These are phyloP conservation scores for Cudoniella acicularis DNA, from an alignment of 495 filamentous ascomycete species.

Conservation along the genomic window DNA sequence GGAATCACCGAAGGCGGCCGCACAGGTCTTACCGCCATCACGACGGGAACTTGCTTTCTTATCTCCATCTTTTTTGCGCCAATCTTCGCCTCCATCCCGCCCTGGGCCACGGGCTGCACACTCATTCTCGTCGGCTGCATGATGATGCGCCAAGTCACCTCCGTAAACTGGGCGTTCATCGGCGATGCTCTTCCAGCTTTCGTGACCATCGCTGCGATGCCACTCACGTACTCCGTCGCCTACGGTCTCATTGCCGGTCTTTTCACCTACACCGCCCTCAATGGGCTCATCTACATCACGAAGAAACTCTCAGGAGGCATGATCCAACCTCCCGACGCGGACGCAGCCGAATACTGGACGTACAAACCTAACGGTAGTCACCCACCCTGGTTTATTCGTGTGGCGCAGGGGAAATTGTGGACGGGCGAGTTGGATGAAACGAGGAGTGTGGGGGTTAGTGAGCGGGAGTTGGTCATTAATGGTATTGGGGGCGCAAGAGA, in stretches of 20 bases:
- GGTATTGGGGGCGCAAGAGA: constrained; percentile 1
- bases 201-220: constrained; percentile 74
- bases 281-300: constrained; percentile 58
- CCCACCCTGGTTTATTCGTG: constrained; percentile 23
- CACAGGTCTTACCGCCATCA: constrained; percentile 73
- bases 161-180: constrained; percentile 52
- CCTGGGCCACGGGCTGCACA: constrained; percentile 80
- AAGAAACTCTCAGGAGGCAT: constrained; percentile 53
- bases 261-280: constrained; percentile 67
- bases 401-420: constrained; percentile 19
- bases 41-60: constrained; percentile 72
- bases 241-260: constrained; percentile 79
- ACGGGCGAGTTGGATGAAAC: background rate
- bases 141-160: constrained; percentile 53
- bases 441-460: background rate
- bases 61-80: constrained; percentile 78
- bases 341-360: constrained; percentile 73
- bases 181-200: constrained; percentile 77
- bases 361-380: constrained; percentile 41
- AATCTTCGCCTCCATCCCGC: constrained; percentile 77
- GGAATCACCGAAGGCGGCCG: constrained; percentile 79
- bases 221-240: constrained; percentile 76
- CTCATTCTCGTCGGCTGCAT: constrained; percentile 64
- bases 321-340: constrained; percentile 66
- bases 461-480: constrained; percentile 9